phyloP scores from a whole-genome alignment of 2,329 filamentous ascomycete species.

The Aspergillus proliferans region DNA sequence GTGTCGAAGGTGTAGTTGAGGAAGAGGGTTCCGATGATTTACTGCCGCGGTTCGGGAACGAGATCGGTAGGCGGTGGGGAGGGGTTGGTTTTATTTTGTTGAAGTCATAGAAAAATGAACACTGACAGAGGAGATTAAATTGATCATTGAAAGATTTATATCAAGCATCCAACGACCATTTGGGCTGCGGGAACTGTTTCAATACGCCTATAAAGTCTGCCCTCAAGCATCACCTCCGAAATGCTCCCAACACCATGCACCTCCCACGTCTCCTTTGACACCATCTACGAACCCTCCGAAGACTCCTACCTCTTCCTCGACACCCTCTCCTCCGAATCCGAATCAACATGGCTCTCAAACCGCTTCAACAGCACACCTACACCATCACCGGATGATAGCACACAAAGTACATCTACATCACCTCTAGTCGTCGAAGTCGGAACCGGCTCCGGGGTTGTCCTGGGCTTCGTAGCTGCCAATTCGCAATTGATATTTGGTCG shows the following conservation, averaged over 20 bases:
- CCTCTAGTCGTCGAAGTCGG: conserved; percentile 79
- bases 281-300: conserved; percentile 91
- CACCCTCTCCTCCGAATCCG: conserved; percentile 67
- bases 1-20: neutral
- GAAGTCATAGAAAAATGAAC: no score
- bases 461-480: conserved; percentile 79
- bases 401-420: conserved; percentile 7
- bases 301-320: conserved; percentile 93
- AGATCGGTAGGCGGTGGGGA: conserved; percentile 17
- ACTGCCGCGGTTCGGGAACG: conserved; percentile 7
- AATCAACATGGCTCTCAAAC: conserved; percentile 61
- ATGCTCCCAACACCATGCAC: conserved; percentile 96
- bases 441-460: conserved; percentile 86
- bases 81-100: conserved; percentile 1
- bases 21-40: neutral
- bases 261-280: conserved; percentile 79
- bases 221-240: neutral
- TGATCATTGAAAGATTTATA: no score
- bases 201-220: neutral
- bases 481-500: conserved; percentile 65
- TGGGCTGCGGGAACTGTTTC: neutral
- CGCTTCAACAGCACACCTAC: conserved; percentile 47
- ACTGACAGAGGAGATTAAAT: no score
- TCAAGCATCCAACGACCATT: no score
- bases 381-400: conserved; percentile 1